These are phyloP conservation scores for Kalmanozyma brasiliensis DNA, from an alignment of 1,284 basidiomycete genomes.

Conservation along the genomic window DNA sequence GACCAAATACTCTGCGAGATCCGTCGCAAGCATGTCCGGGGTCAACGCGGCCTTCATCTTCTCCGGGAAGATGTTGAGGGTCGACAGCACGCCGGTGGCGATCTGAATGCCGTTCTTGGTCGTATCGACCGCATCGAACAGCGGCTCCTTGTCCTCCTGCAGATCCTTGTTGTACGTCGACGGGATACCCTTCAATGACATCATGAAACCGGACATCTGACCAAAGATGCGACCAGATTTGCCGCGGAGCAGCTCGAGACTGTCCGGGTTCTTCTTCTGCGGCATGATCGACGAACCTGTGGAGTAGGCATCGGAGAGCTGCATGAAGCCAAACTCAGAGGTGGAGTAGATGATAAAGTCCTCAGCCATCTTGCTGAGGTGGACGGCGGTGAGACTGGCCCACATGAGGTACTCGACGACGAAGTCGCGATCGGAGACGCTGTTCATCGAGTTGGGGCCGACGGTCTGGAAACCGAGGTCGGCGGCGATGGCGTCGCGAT, in stretches of 20 bases:
- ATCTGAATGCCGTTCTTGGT: conserved; percentile 89
- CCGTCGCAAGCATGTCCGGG: conserved; percentile 96
- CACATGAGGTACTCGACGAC: conserved; percentile 97
- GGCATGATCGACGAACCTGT: conserved; percentile 99
- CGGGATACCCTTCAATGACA: conserved; percentile 95
- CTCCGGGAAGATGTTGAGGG: conserved; percentile 81
- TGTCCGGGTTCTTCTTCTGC: conserved; percentile 99
- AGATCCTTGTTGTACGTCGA: conserved; percentile 99
- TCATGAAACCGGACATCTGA: conserved; percentile 96
- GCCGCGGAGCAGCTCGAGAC: conserved; percentile 90
- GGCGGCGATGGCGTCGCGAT: conserved; percentile 63
- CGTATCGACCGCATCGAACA: conserved; percentile 93
- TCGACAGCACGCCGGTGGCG: conserved; percentile 91
- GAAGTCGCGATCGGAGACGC: conserved; percentile 96
- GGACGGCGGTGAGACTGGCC: conserved; percentile 89
- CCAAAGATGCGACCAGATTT: conserved; percentile 95
- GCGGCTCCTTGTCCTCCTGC: conserved; percentile 97
- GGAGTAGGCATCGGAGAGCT: conserved; percentile 94
- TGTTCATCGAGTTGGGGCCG: conserved; percentile 70
- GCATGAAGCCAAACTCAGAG: conserved; percentile 94
- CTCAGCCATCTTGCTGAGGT: conserved; percentile 93
- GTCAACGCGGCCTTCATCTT: conserved; percentile 91
- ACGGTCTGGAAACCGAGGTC: conserved; percentile 66
- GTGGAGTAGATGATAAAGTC: conserved; percentile 97
- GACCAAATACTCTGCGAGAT: conserved; percentile 96